Evolutionary conservation across 148 eudicot species (phyloP), one percentile per base, ranked within the genome.

Genomic region (Heliamphora exappendiculata): DNA sequence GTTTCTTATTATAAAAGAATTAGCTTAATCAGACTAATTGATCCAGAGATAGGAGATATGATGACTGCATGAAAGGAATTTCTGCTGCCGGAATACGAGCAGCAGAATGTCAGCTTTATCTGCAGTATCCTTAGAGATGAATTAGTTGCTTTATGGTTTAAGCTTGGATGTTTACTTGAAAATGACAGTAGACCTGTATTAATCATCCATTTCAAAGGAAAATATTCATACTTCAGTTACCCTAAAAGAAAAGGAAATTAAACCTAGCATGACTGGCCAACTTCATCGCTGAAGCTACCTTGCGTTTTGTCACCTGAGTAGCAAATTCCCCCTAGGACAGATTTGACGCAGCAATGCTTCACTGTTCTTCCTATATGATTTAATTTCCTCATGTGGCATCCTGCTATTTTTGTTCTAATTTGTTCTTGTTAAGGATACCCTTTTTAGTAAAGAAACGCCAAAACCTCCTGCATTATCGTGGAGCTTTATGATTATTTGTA

Each of bases 81-180:
- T 28, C 36, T 59, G 36, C 26, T 12, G 70, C 50, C 14, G 14
- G 70, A 66, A 45, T 28, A 37, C 70, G 16, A 41, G n/a, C n/a
- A n/a, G n/a, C n/a, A n/a, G n/a, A n/a, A n/a, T n/a, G n/a, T n/a
- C n/a, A n/a, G 5, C 50, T 39, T 66, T 47, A 66, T 66, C 70
- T 66, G 70, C 24, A 22, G 70, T 49, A 66, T 39, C 70, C 49
- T 37, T n/a, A 39, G 70, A 39, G 70, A 66, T 66, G 49, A 66
- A 39, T 66, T 12, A 42, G 17, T n/a, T 39, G 11, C 42, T 24
- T 37, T 4, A 34, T 63, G 67, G 68, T 64, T 17, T 64, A 36
- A 64, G 68, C 68, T 64, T 14, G 11, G 16, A 64, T 64, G 14
- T 64, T 64, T 62, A 36, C 67, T 62, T 4, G 67, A 16, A 62